These are phyloP conservation scores for Coemansia sp. DNA, from an alignment of 192 early-diverging fungal species.

Conservation along the genomic window DNA sequence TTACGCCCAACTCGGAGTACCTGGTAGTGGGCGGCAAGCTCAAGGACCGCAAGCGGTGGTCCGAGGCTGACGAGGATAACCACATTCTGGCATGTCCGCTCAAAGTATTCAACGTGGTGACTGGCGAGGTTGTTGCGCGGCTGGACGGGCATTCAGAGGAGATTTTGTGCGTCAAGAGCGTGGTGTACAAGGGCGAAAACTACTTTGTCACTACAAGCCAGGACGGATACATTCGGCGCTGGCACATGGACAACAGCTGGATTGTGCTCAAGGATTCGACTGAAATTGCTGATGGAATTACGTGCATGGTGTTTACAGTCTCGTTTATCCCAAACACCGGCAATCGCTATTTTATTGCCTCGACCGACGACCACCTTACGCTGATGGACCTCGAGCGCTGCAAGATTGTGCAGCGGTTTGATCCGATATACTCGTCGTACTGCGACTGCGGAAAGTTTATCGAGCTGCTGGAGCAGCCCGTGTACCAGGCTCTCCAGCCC, in stretches of 20 bases:
- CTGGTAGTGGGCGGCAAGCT: slow-evolving; percentile 85
- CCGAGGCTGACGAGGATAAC: slow-evolving; percentile 87
- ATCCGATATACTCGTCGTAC: slow-evolving; percentile 83
- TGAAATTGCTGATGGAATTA: slow-evolving; percentile 78
- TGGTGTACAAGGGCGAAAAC: slow-evolving; percentile 74
- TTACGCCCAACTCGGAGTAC: slow-evolving; percentile 63
- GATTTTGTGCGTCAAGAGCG: slow-evolving; percentile 75
- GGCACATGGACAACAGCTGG: slow-evolving; percentile 84
- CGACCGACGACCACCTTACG: slow-evolving; percentile 82
- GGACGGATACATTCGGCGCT: slow-evolving; percentile 91
- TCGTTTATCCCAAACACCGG: slow-evolving; percentile 92
- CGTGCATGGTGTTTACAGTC: slow-evolving; percentile 95
- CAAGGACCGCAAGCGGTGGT: slow-evolving; percentile 88
- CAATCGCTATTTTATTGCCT: slow-evolving; percentile 89
- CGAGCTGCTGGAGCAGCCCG: slow-evolving; percentile 61
- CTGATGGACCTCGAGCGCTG: slow-evolving; percentile 88
- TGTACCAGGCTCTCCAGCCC: slow-evolving; percentile 31
- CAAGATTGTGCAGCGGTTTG: slow-evolving; percentile 59
- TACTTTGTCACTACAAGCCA: slow-evolving; percentile 91
- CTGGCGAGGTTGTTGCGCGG: slow-evolving; percentile 76
- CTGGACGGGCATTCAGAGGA: slow-evolving; percentile 88
- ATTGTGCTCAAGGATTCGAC: slow-evolving; percentile 61
- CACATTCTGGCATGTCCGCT: slow-evolving; percentile 91
- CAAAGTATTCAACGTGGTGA: slow-evolving; percentile 84
- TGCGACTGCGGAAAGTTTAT: slow-evolving; percentile 95